Conservation (phyloP, 1,284 basidiomycete genomes). For the Leucoagaricus sp. region DNA sequence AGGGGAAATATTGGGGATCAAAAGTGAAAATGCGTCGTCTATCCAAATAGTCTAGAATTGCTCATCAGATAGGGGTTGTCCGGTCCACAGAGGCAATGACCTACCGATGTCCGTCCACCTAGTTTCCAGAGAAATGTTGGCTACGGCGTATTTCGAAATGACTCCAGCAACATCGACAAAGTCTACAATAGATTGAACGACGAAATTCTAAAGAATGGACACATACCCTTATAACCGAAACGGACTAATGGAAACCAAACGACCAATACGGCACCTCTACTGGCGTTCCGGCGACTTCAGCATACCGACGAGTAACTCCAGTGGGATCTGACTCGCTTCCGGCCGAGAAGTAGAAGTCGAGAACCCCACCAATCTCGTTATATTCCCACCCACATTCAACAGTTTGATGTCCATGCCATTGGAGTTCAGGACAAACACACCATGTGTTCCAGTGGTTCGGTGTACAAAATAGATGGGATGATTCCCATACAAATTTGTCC, state of each 20-base stretch:
- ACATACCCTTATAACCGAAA: constrained; percentile 61
- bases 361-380: constrained; percentile 68
- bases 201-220: not conserved
- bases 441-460: constrained; percentile 63
- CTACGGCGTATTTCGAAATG: constrained; percentile 58
- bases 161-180: constrained; percentile 63
- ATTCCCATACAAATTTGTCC: constrained; percentile 66
- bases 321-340: constrained; percentile 64
- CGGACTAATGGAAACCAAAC: constrained; percentile 72
- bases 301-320: constrained; percentile 66
- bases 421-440: constrained; percentile 68
- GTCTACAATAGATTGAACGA: constrained; percentile 35
- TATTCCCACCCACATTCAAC: constrained; percentile 40
- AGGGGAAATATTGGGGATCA: constrained; percentile 68
- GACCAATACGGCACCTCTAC: constrained; percentile 74
- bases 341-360: constrained; percentile 77
- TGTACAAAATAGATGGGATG: constrained; percentile 75
- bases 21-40: constrained; percentile 67
- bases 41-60: constrained; percentile 66
- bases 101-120: constrained; percentile 79
- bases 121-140: constrained; percentile 67
- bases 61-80: too few species aligned
- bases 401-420: constrained; percentile 78
- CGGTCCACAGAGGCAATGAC: too few species aligned
- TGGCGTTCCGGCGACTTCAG: constrained; percentile 59